Conservation (phyloP, 2,329 filamentous ascomycete genomes). For the Cryoendolithus antarcticus region DNA sequence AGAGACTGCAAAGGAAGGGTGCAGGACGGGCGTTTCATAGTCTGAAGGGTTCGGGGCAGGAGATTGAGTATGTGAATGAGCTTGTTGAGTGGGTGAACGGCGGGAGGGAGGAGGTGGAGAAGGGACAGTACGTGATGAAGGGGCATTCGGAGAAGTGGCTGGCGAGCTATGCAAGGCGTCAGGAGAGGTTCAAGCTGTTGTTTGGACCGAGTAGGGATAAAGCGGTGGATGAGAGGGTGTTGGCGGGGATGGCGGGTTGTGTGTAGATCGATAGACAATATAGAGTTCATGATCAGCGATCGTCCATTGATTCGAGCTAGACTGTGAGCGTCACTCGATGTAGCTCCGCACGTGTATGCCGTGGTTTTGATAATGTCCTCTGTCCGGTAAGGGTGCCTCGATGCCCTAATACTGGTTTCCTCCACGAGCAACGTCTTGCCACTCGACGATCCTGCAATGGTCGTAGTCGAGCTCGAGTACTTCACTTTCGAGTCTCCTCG, state of each 20-base stretch:
- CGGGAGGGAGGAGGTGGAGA: slow-evolving; percentile 14
- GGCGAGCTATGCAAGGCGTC: slow-evolving; percentile 21
- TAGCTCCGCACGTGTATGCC: too few relatives aligned
- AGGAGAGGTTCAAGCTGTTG: slow-evolving; percentile 22
- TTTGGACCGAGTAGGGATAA: slow-evolving; percentile 6
- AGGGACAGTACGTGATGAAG: slow-evolving; percentile 9
- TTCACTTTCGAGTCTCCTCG: too few relatives aligned
- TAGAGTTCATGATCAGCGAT: too few relatives aligned
- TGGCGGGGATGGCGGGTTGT: slow-evolving; percentile 2
- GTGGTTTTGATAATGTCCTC: too few relatives aligned
- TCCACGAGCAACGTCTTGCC: too few relatives aligned
- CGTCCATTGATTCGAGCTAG: too few relatives aligned
- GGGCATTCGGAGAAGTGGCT: slow-evolving; percentile 28
- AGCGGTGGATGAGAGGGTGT: neutral
- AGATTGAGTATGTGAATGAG: slow-evolving; percentile 29
- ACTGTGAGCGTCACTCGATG: too few relatives aligned
- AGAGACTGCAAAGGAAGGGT: slow-evolving; percentile 26
- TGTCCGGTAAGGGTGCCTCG: too few relatives aligned
- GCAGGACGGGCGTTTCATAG: slow-evolving; percentile 34
- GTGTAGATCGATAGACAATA: neutral
- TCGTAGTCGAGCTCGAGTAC: too few relatives aligned
- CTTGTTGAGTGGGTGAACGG: slow-evolving; percentile 28
- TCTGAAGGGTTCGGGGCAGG: slow-evolving; percentile 23
- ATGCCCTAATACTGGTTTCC: too few relatives aligned
- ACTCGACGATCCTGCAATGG: too few relatives aligned